A percentile compares a stretch with the other conserved stretches of the same genome.
phyloP scores from a whole-genome alignment of 768 basidiomycete species.

The Pisolithus marmoratus region DNA sequence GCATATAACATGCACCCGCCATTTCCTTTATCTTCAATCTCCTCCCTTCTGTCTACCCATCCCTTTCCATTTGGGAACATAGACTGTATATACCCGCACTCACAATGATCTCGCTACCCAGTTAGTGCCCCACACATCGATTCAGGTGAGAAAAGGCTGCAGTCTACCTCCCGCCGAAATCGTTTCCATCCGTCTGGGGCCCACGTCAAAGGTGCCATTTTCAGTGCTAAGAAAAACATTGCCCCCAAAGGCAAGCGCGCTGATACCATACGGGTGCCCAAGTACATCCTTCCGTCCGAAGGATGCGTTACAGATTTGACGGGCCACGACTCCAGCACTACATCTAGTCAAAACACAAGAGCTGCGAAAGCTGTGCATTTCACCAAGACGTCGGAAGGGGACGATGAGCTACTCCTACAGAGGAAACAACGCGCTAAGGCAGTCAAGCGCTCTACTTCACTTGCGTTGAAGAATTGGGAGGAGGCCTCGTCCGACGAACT shows the following conservation, averaged over 20 bases:
- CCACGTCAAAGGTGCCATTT: neutral
- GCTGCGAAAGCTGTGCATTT: no score
- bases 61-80: no score
- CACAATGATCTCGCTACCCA: neutral
- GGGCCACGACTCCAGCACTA: neutral
- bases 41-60: no score
- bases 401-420: constrained; percentile 18
- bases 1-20: neutral
- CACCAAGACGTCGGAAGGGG: constrained; percentile 10
- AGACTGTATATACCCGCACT: no score
- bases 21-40: neutral
- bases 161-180: neutral
- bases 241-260: constrained; percentile 2
- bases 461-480: neutral
- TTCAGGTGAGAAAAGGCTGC: constrained; percentile 7
- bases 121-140: constrained; percentile 10
- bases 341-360: neutral
- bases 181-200: constrained; percentile 22
- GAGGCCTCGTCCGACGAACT: constrained; percentile 21
- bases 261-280: constrained; percentile 48
- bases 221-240: constrained; percentile 11
- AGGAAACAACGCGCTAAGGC: constrained; percentile 17
- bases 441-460: constrained; percentile 16
- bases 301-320: neutral
- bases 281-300: constrained; percentile 22